Conservation (phyloP, 495 filamentous ascomycete species). For the Tuber borchii region DNA sequence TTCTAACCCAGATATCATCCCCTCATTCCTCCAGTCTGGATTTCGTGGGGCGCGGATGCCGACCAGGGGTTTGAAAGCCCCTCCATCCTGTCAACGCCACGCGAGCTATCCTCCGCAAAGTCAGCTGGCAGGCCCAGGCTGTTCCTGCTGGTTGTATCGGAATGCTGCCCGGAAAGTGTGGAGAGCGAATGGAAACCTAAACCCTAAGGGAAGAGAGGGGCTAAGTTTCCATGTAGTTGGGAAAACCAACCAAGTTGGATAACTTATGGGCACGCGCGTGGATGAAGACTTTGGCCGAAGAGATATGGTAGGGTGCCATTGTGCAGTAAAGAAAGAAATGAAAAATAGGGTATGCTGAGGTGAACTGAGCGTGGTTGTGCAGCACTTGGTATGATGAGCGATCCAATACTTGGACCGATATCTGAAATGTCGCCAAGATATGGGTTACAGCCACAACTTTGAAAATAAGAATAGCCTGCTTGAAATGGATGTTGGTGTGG, state of each 20-base stretch:
- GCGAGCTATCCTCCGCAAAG: slow-evolving; percentile 30
- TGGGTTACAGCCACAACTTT: background rate
- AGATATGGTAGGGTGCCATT: too few relatives aligned
- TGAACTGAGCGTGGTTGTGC: background rate
- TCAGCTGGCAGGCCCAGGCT: slow-evolving; percentile 18
- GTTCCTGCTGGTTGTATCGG: slow-evolving; percentile 14
- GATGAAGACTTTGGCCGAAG: background rate
- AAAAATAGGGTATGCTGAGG: background rate
- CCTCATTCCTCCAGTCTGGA: background rate
- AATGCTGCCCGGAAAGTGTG: background rate
- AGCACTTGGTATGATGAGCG: background rate
- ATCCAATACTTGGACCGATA: background rate
- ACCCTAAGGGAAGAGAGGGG: slow-evolving; percentile 20
- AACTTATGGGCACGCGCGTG: background rate
- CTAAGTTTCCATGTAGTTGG: slow-evolving; percentile 18
- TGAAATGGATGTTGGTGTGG: background rate
- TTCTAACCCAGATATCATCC: background rate
- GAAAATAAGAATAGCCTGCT: background rate
- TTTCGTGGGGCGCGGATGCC: slow-evolving; percentile 7
- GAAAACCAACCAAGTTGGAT: slow-evolving; percentile 5
- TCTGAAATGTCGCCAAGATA: background rate
- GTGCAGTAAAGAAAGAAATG: too few relatives aligned
- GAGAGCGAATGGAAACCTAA: slow-evolving; percentile 20
- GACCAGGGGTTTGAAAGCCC: slow-evolving; percentile 1
- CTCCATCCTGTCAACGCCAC: slow-evolving; percentile 27